Conservation (phyloP, 257 asterid genomes). For the Penstemon barbatus region DNA sequence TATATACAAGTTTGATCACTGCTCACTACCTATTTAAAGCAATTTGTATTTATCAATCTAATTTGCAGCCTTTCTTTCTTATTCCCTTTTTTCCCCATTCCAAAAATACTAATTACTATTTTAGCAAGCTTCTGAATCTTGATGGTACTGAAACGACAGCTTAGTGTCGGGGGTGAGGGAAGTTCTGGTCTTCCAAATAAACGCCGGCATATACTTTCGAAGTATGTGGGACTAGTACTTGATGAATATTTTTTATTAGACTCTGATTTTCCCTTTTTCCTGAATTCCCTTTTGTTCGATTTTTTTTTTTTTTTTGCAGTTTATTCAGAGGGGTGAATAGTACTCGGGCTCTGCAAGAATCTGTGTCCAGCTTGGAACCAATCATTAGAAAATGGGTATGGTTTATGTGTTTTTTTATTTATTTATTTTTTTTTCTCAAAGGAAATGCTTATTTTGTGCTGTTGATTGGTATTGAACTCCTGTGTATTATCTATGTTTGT, state of each 20-base stretch:
- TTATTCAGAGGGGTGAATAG: conserved; percentile 41
- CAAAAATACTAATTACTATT: neutral
- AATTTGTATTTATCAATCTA: conserved; percentile 32
- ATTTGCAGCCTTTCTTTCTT: neutral
- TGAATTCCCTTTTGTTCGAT: neutral
- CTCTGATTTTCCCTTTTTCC: neutral
- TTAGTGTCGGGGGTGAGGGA: conserved; percentile 51
- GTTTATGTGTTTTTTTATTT: conserved; percentile 9
- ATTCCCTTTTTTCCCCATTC: neutral
- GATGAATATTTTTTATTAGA: neutral
- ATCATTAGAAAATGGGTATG: conserved; percentile 59
- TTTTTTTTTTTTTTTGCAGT: conserved; percentile 38
- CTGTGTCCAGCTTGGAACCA: conserved; percentile 53
- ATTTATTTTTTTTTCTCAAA: neutral
- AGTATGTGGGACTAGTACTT: conserved; percentile 30
- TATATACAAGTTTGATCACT: conserved; percentile 8
- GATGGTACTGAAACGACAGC: conserved; percentile 67
- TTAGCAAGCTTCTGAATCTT: conserved; percentile 26
- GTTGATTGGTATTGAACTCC: neutral
- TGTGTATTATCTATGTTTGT: neutral
- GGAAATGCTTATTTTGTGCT: neutral
- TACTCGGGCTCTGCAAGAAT: conserved; percentile 51
- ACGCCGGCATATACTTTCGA: conserved; percentile 36
- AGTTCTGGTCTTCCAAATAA: conserved; percentile 49
- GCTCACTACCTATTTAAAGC: conserved; percentile 23